Base-by-base conservation (phyloP, 208 protist genomes). In the Crithidia sp. region DNA sequence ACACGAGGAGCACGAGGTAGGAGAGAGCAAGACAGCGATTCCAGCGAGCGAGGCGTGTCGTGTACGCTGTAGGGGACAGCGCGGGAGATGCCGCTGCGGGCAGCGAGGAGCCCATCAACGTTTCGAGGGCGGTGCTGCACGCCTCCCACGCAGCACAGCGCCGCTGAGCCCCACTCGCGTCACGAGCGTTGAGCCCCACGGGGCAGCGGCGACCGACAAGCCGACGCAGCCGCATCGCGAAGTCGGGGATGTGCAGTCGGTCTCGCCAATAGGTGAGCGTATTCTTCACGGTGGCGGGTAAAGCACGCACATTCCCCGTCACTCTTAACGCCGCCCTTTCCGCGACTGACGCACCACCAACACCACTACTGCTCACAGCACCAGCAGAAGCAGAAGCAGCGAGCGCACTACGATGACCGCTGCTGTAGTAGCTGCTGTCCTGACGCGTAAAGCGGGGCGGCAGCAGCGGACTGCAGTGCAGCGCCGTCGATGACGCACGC, bases 1-100 rank as follows among this genome's bases (percentile, higher is more conserved):
- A 45, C 8, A 75, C 41, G 3, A 75, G 60, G 53, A 75, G 56
- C 16, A 68, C 6, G 3, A 75, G 40, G 36, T 75, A 75, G 19
- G 54, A 8, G 59, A 19, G 37, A 19, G 37, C 43, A 17, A 75
- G 10, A 2, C 47, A 19, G 16, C 41, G 36, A 14, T 57, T 49
- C 7, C 57, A 36, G 37, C 59, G 63, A 5, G 37, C 7, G 5
- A 57, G 17, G 14, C 49, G 7, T 50, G 37, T 37, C 36, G 50
- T 8, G n/a, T 47, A 13, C 12, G 13, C 0, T 0, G 39, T 19
- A 0, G 13, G 39, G 39, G 9, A 37, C 39, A 47, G 14, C 50
- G 8, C 6, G 9, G 45, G 9, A 49, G 45, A 49, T 55, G 50
- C 50, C 8, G 50, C 8, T 7, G 50, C 12, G 45, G 45, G 7